A percentile compares a stretch with the other conserved stretches of the same genome.
Conservation (phyloP, 2,329 filamentous ascomycete genomes). For the Fusarium sp. region DNA sequence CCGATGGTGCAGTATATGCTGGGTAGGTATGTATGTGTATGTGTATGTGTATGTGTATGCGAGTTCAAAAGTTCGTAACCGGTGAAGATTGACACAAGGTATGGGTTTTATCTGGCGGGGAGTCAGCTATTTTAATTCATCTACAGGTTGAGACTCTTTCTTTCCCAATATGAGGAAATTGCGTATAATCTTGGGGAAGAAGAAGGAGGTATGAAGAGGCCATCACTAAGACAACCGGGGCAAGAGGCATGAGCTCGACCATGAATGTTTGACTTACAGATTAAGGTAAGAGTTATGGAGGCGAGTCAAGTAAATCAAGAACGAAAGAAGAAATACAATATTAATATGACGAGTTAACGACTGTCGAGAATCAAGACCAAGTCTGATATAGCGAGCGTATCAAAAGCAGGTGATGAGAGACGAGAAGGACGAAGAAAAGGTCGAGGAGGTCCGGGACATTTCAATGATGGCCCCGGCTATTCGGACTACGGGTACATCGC, state of each 20-base stretch:
- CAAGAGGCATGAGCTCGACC: conserved; percentile 9
- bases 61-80: conserved; percentile 25
- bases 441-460: conserved; percentile 28
- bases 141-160: background rate
- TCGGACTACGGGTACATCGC: background rate
- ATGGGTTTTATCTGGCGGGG: conserved; percentile 13
- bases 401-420: conserved; percentile 28
- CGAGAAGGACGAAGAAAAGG: conserved; percentile 29
- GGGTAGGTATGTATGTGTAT: conserved; percentile 20
- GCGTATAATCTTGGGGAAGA: conserved; percentile 16
- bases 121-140: conserved; percentile 32
- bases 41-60: background rate
- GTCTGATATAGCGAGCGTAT: conserved; percentile 34
- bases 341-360: conserved; percentile 15
- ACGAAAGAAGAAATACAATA: conserved; percentile 14
- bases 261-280: conserved; percentile 34
- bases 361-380: conserved; percentile 23
- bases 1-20: conserved; percentile 17
- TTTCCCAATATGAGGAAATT: conserved; percentile 16
- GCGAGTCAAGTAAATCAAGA: conserved; percentile 2
- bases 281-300: conserved; percentile 2
- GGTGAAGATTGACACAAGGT: conserved; percentile 23
- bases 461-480: conserved; percentile 20
- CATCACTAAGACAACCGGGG: conserved; percentile 35
- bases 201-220: conserved; percentile 31